phyloP scores from a whole-genome alignment of 768 basidiomycete species.

The Multifurca ochricompacta region DNA sequence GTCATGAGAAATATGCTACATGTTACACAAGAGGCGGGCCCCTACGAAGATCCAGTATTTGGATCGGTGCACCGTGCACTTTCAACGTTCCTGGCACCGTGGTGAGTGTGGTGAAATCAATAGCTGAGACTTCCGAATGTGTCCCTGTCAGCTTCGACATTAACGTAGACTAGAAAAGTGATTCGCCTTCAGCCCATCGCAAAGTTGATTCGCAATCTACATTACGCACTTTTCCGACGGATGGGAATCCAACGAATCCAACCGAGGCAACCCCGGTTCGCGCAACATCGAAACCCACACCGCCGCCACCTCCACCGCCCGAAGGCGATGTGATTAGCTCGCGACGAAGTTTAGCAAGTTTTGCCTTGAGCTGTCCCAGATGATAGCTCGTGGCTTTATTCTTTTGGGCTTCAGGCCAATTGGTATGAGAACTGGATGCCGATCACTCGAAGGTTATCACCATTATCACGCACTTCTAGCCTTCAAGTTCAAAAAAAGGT shows the following conservation, averaged over 20 bases:
- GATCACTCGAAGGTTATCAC: constrained; percentile 23
- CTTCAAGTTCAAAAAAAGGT: constrained; percentile 44
- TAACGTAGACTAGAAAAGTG: constrained; percentile 59
- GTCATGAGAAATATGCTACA: constrained; percentile 9
- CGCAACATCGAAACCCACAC: constrained; percentile 95
- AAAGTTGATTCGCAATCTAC: neutral
- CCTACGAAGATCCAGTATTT: constrained; percentile 86
- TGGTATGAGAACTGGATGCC: constrained; percentile 15
- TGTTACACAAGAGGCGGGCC: constrained; percentile 25
- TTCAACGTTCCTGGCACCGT: constrained; percentile 93
- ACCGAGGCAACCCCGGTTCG: constrained; percentile 96
- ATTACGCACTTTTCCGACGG: constrained; percentile 76
- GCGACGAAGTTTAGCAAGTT: constrained; percentile 92
- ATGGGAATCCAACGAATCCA: constrained; percentile 87
- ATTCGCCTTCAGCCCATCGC: constrained; percentile 8
- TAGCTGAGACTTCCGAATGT: constrained; percentile 90
- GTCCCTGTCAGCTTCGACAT: constrained; percentile 98
- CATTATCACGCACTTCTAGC: constrained; percentile 59
- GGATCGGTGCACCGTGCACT: constrained; percentile 93
- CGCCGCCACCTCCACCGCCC: constrained; percentile 80
- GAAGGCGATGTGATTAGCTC: constrained; percentile 79
- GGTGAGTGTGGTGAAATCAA: constrained; percentile 94
- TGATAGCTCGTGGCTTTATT: constrained; percentile 96
- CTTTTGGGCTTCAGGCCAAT: constrained; percentile 64
- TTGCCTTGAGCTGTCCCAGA: constrained; percentile 94